Evolutionary conservation across 2,329 filamentous ascomycete genomes (phyloP).

Genomic region (Neofusicoccum cordaticola): DNA sequence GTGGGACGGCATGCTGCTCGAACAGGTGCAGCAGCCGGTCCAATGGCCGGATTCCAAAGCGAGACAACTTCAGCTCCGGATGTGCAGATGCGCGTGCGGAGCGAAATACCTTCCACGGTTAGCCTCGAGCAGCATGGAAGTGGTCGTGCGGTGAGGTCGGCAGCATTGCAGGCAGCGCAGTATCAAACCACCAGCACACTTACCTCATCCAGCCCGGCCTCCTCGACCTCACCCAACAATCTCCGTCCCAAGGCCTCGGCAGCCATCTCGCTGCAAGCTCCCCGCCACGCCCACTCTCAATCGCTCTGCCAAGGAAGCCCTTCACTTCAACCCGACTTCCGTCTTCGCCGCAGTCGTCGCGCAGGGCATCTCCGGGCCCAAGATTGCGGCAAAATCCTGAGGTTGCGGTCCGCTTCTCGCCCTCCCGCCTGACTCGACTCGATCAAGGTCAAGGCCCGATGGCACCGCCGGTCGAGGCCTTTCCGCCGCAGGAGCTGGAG

Average conservation of each 20-base stretch:
- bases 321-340: conserved; percentile 9
- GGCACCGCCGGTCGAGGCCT: conserved; percentile 55
- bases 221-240: conserved; percentile 44
- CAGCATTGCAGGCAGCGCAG: background rate
- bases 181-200: conserved; percentile 19
- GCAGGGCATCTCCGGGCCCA: background rate
- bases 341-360: background rate
- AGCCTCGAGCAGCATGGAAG: no score
- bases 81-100: conserved; percentile 31
- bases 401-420: no score
- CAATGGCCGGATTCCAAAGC: conserved; percentile 46
- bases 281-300: background rate
- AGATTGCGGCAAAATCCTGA: background rate
- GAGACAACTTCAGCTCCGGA: conserved; percentile 18
- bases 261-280: conserved; percentile 25
- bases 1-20: conserved; percentile 14
- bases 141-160: no score
- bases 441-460: conserved; percentile 34
- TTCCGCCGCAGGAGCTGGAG: conserved; percentile 52
- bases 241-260: conserved; percentile 52
- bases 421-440: background rate
- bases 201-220: conserved; percentile 42
- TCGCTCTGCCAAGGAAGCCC: background rate
- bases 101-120: conserved; percentile 37
- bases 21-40: conserved; percentile 38